Percentiles rank a stretch among this genome's conserved stretches.
Evolutionary conservation across 352 stramenopile species (phyloP).

Genomic region (Aphanomyces cochlioides): DNA sequence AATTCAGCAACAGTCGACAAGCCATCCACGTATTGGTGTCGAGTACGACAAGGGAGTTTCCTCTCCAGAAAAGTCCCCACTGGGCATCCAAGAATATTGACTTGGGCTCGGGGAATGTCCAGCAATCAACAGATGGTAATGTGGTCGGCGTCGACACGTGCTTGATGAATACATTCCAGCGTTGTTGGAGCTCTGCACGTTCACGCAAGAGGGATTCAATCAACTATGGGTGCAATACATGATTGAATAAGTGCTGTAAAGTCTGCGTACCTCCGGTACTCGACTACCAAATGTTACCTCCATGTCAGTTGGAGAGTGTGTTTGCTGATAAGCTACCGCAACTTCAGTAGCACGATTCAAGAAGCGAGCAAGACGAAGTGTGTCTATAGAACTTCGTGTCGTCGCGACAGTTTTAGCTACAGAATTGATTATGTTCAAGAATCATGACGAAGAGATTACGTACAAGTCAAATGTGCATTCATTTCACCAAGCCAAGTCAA

Average conservation of each 20-base stretch:
- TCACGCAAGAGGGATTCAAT: neutral
- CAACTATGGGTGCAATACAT: neutral
- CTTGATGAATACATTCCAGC: neutral
- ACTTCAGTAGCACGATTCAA: neutral
- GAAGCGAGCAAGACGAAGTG: slow-evolving; percentile 21
- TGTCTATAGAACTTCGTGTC: slow-evolving; percentile 8
- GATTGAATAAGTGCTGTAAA: neutral
- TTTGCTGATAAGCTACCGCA: neutral
- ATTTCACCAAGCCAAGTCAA: slow-evolving; percentile 13
- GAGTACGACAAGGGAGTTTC: neutral
- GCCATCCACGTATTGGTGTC: neutral
- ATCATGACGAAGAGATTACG: neutral
- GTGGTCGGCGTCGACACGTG: neutral
- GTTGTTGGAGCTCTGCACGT: neutral
- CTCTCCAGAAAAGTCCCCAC: neutral
- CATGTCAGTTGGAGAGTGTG: neutral
- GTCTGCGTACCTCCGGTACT: neutral
- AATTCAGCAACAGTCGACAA: neutral
- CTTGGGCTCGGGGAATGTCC: neutral
- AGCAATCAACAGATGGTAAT: neutral
- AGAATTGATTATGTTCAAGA: neutral
- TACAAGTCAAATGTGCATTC: slow-evolving; percentile 10
- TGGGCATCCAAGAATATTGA: neutral
- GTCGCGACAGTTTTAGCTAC: neutral
- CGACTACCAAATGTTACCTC: slow-evolving; percentile 26